Conservation (phyloP, 495 filamentous ascomycete genomes). For the Saxophila tyrrhenica region DNA sequence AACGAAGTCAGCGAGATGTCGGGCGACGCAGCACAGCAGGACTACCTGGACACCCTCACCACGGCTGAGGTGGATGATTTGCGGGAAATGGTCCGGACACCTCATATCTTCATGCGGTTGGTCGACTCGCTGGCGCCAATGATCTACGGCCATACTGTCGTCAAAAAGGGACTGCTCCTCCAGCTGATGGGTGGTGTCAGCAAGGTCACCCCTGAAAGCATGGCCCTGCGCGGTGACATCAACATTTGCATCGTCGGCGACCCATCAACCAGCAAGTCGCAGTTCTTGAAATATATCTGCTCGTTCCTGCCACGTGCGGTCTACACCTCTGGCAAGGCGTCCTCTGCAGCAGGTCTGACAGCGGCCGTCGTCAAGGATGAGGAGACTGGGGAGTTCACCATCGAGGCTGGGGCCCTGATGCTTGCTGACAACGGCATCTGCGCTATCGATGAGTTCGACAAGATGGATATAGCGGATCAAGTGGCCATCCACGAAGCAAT, state of each 20-base stretch:
- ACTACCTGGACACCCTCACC: conserved; percentile 71
- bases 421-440: conserved; percentile 95
- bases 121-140: conserved; percentile 94
- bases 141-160: conserved; percentile 92
- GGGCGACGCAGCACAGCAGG: conserved; percentile 78
- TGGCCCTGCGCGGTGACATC: conserved; percentile 90
- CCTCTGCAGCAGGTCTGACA: conserved; percentile 92
- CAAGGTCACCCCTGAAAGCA: conserved; percentile 82
- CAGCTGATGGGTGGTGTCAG: conserved; percentile 87
- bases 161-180: conserved; percentile 92
- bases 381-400: conserved; percentile 96
- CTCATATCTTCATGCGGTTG: conserved; percentile 87
- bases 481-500: conserved; percentile 99
- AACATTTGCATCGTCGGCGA: conserved; percentile 99
- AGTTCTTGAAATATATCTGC: conserved; percentile 97
- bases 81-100: conserved; percentile 82
- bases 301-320: conserved; percentile 90
- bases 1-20: conserved; percentile 49
- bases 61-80: conserved; percentile 81
- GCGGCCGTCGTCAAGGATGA: conserved; percentile 96
- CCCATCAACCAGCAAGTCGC: conserved; percentile 94
- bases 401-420: conserved; percentile 97
- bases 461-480: conserved; percentile 97
- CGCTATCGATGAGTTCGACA: conserved; percentile 98
- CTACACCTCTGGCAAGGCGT: conserved; percentile 96